These are phyloP conservation scores for Auriculariales sp. DNA, from an alignment of 768 basidiomycete genomes.

Conservation along the genomic window DNA sequence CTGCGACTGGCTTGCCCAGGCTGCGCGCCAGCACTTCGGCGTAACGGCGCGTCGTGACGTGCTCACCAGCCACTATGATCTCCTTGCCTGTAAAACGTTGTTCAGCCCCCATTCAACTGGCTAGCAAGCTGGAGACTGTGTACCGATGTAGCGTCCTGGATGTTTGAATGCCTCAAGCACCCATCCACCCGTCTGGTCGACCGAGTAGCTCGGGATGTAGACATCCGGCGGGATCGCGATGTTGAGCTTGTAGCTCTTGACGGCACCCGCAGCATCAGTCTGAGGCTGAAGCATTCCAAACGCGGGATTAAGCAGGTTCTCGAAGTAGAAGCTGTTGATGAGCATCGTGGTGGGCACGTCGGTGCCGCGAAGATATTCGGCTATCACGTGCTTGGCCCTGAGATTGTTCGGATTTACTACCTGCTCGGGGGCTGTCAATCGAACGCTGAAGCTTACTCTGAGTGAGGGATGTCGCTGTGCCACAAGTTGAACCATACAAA, in stretches of 20 bases:
- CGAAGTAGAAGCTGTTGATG: conserved; percentile 2
- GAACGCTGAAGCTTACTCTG: conserved; percentile 2
- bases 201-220: background rate
- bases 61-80: background rate
- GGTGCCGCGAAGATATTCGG: conserved; percentile 10
- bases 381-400: conserved; percentile 7
- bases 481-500: conserved; percentile 10
- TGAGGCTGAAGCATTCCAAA: background rate
- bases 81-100: background rate
- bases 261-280: background rate
- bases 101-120: background rate
- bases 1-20: background rate
- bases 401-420: background rate
- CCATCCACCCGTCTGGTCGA: background rate
- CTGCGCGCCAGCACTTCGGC: background rate
- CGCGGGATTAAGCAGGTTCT: background rate
- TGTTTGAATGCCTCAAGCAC: conserved; percentile 1
- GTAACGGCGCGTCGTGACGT: background rate
- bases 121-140: background rate
- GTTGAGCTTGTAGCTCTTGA: background rate
- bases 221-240: background rate
- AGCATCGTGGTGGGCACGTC: conserved; percentile 8
- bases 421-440: background rate
- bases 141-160: conserved; percentile 3
- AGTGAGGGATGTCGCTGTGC: conserved; percentile 1